phyloP scores from a whole-genome alignment of 2,329 filamentous ascomycete genomes.

The Fusarium xyrophilum region DNA sequence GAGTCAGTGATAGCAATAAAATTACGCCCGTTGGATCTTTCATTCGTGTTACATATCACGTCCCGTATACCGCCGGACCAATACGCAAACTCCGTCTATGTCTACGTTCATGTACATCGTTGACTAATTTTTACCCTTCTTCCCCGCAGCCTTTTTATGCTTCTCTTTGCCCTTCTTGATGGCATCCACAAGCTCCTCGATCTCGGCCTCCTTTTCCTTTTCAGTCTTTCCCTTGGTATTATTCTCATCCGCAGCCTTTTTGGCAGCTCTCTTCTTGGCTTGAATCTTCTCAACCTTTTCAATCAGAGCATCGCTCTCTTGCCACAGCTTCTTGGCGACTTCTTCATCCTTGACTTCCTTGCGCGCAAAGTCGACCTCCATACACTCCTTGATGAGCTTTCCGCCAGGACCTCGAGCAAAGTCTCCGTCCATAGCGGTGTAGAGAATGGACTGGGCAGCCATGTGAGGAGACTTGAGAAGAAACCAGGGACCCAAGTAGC shows the following conservation, averaged over 20 bases:
- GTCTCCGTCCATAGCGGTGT: conserved; percentile 81
- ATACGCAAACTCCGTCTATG: conserved; percentile 34
- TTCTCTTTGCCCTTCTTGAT: conserved; percentile 54
- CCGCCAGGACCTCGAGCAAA: conserved; percentile 71
- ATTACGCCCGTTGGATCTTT: conserved; percentile 10
- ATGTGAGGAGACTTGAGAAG: conserved; percentile 83
- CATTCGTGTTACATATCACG: not conserved
- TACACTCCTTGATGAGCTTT: conserved; percentile 87
- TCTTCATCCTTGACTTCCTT: conserved; percentile 79
- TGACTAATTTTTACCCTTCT: conserved; percentile 37
- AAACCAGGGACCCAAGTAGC: conserved; percentile 85
- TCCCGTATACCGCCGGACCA: conserved; percentile 12
- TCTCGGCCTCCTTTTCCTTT: conserved; percentile 43
- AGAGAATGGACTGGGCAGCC: conserved; percentile 86
- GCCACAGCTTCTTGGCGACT: conserved; percentile 85
- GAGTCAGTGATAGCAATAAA: conserved; percentile 5
- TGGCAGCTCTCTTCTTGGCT: conserved; percentile 60
- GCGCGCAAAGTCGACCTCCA: conserved; percentile 73
- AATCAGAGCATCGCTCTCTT: conserved; percentile 84
- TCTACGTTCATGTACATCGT: conserved; percentile 29
- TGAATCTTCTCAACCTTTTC: conserved; percentile 75
- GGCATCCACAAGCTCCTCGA: conserved; percentile 50
- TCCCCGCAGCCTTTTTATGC: conserved; percentile 36
- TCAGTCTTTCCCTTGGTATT: conserved; percentile 48
- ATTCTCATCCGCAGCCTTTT: conserved; percentile 50